These are phyloP conservation scores for Cercospora nicotianae DNA, from an alignment of 2,329 filamentous ascomycete species.

Conservation along the genomic window DNA sequence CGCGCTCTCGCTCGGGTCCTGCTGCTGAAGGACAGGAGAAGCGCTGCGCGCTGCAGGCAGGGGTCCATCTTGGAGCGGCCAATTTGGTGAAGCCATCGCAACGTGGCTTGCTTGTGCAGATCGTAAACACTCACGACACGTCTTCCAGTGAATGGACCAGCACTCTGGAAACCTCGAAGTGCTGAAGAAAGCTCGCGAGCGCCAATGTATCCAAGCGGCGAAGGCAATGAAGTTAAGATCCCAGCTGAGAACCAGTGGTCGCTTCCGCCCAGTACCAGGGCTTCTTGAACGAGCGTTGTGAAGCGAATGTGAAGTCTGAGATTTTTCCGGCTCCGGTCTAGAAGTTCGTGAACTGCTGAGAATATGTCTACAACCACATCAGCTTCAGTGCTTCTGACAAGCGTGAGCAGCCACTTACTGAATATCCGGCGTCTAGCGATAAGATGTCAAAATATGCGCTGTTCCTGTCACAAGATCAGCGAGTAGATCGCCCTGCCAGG, in stretches of 20 bases:
- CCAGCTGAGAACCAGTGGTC: not conserved
- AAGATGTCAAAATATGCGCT: not conserved
- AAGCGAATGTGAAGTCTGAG: not conserved
- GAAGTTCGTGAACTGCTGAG: not conserved
- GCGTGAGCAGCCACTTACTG: not conserved
- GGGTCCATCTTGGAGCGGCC: constrained; percentile 10
- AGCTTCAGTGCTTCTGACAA: not conserved
- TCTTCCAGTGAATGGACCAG: not conserved
- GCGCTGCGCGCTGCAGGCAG: not conserved
- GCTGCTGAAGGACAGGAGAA: constrained; percentile 7
- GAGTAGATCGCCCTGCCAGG: not conserved
- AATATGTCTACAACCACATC: constrained; percentile 9
- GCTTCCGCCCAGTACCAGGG: not conserved
- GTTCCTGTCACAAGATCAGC: not conserved
- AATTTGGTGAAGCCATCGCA: constrained; percentile 7
- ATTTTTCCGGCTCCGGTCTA: not conserved
- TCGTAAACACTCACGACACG: not conserved
- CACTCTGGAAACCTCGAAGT: not conserved
- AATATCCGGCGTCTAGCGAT: constrained; percentile 9
- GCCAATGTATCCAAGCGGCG: not conserved
- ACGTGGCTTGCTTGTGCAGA: not conserved
- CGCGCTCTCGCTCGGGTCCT: constrained; percentile 9
- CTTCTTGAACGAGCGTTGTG: constrained; percentile 1
- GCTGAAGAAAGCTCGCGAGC: not conserved
- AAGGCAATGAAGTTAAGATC: not conserved